Evolutionary conservation across 306 rosid genomes (phyloP), one percentile per base, ranked within the genome.

Genomic region (Lathyrus aphaca): DNA sequence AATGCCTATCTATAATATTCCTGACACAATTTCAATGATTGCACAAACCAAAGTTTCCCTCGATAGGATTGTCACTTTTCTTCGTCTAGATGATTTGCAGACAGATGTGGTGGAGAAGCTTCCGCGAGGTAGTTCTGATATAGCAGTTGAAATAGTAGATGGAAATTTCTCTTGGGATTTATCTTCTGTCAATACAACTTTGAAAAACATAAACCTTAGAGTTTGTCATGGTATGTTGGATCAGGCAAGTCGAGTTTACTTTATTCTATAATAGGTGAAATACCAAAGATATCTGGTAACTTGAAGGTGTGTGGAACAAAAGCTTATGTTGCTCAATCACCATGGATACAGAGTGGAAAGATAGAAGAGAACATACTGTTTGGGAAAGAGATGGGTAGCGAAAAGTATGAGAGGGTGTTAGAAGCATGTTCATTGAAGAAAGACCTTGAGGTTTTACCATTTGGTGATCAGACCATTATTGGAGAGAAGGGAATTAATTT

Each of bases 191-290:
- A 81, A 45, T 75, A 55, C 79, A 10, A 86, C 94, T 11, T 72
- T 93, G 76, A 76, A 78, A 77, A 71, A 86, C 74, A 81, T 90
- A 35, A 79, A 77, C 75, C 38, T 93, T 40, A 81, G 67, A 70
- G 68, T 88, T 50, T 61, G 32, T 12, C 83, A 65, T 44, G 91
- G 97, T 42, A 90, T 85, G 96, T 93, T 30, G 98, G 98, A 55
- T 85, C 96, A 0, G 97, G 97, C 14, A 91, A 91, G 80, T 91
- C 97, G n/a, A 91, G 91, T 87, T 78, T 93, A 73, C 83, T 93
- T 56, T 90, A 96, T 23, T 87, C 87, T 50, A 80, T 90, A 18
- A 57, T 90, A 2, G 98, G 98, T 61, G 98, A 93, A 81, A 76
- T 93, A n/a, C 88, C 96, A 7, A 90, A 85, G 82, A 32, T 83